Percentiles rank a stretch among this genome's conserved stretches.
Evolutionary conservation across 2,329 filamentous ascomycete genomes (phyloP).

Genomic region (Verticillium klebahnii): DNA sequence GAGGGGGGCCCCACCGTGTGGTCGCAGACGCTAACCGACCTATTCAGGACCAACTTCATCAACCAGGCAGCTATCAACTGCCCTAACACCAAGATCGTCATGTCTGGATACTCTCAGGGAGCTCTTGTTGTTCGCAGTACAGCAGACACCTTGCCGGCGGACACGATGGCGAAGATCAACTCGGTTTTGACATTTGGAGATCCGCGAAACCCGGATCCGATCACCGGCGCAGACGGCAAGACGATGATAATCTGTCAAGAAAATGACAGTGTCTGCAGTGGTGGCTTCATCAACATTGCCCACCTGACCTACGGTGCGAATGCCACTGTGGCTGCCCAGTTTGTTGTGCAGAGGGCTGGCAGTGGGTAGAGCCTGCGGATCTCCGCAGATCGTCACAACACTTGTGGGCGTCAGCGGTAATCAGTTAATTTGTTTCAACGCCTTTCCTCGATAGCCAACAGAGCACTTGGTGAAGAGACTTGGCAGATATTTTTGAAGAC

Average conservation of each 20-base stretch:
- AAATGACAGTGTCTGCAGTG: conserved; percentile 20
- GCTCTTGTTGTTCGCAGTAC: conserved; percentile 21
- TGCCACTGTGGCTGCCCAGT: conserved; percentile 16
- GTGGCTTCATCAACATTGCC: conserved; percentile 19
- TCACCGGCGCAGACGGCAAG: conserved; percentile 13
- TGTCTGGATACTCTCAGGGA: conserved; percentile 23
- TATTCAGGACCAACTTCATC: conserved; percentile 26
- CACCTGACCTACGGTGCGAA: conserved; percentile 23
- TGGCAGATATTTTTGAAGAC: no score
- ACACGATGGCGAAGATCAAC: conserved; percentile 18
- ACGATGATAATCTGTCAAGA: conserved; percentile 18
- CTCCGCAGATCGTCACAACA: no score
- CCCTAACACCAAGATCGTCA: conserved; percentile 16
- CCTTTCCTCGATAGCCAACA: no score
- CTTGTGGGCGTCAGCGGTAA: no score
- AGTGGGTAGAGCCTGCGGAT: not conserved
- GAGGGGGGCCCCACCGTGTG: no score
- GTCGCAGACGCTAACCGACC: not conserved
- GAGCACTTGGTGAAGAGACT: no score
- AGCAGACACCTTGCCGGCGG: conserved; percentile 13
- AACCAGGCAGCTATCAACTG: conserved; percentile 21
- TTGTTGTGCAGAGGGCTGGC: conserved; percentile 9
- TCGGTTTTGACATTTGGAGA: conserved; percentile 25
- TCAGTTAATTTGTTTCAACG: no score
- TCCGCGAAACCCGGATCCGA: conserved; percentile 14